These are phyloP conservation scores for Bipolaris oryzae DNA, from an alignment of 2,329 filamentous ascomycete genomes.

Conservation along the genomic window DNA sequence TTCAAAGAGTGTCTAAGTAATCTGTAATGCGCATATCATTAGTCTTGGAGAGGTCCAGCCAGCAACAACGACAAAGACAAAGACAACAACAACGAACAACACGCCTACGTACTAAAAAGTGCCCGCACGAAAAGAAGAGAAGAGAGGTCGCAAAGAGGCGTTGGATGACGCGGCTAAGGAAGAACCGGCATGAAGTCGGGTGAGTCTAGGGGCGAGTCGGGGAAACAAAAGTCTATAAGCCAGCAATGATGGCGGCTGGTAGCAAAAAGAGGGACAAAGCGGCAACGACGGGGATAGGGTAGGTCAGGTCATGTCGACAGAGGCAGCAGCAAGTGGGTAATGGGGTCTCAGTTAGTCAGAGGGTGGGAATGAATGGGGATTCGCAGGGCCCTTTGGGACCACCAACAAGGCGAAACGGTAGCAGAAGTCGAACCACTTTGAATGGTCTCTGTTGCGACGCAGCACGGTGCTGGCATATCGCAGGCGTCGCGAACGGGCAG, in stretches of 20 bases:
- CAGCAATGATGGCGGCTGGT: constrained; percentile 19
- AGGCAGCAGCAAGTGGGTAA: constrained; percentile 28
- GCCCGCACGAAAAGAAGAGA: constrained; percentile 49
- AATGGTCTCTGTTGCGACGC: constrained; percentile 40
- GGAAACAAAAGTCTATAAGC: constrained; percentile 50
- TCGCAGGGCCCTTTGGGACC: constrained; percentile 11
- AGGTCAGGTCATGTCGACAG: constrained; percentile 36
- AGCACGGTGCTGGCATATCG: constrained; percentile 30
- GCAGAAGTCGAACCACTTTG: constrained; percentile 46
- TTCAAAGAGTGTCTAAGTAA: constrained; percentile 42
- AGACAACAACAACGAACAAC: constrained; percentile 11
- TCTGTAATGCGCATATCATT: constrained; percentile 30
- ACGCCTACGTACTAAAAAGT: constrained; percentile 43
- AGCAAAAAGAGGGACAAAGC: constrained; percentile 13
- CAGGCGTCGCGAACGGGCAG: constrained; percentile 38
- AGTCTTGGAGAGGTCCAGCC: constrained; percentile 15
- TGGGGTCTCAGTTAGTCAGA: constrained; percentile 25
- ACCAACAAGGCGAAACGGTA: constrained; percentile 36
- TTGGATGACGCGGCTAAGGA: constrained; percentile 46
- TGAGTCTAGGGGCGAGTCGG: constrained; percentile 33
- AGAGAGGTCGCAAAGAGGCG: constrained; percentile 30
- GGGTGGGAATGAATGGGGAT: constrained; percentile 3
- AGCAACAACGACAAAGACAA: constrained; percentile 13
- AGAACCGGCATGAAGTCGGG: constrained; percentile 48
- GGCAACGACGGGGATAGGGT: constrained; percentile 17